Evolutionary conservation across 2,329 filamentous ascomycete species (phyloP).

Genomic region (Ceratocystis destructans): DNA sequence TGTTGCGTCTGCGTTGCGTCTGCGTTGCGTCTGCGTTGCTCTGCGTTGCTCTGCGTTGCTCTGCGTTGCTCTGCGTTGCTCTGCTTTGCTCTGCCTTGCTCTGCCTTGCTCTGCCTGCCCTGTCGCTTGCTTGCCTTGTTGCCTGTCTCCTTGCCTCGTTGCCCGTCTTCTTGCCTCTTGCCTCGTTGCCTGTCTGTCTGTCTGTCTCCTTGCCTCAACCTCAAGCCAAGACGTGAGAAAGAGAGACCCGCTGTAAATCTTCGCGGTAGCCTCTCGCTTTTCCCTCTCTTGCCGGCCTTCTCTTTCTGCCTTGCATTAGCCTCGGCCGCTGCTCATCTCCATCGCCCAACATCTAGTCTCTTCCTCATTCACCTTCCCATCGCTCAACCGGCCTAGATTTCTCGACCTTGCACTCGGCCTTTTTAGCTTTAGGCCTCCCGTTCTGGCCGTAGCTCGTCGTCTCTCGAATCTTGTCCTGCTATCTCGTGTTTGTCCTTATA

Average conservation of each 20-base stretch:
- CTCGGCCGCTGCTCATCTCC: no score
- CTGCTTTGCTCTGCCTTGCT: not conserved
- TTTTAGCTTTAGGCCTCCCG: not conserved
- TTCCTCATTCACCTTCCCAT: no score
- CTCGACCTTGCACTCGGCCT: not conserved
- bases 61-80: no score
- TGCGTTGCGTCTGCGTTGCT: not conserved
- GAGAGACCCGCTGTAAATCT: not conserved
- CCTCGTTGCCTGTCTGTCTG: not conserved
- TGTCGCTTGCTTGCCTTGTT: not conserved
- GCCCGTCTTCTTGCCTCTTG: not conserved
- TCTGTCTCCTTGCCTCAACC: not conserved
- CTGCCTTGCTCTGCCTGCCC: not conserved
- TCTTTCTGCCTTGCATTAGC: not conserved
- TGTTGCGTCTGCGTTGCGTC: not conserved
- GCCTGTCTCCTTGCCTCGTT: not conserved
- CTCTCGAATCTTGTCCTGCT: not conserved
- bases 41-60: no score
- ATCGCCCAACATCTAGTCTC: no score
- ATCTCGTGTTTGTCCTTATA: no score
- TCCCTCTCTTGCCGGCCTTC: not conserved
- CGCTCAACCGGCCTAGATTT: no score
- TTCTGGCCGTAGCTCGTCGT: not conserved
- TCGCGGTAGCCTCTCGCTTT: not conserved
- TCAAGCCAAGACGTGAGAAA: not conserved